phyloP scores from a whole-genome alignment of 1,139 yeast genomes.

The Tardiomyces blankii region DNA sequence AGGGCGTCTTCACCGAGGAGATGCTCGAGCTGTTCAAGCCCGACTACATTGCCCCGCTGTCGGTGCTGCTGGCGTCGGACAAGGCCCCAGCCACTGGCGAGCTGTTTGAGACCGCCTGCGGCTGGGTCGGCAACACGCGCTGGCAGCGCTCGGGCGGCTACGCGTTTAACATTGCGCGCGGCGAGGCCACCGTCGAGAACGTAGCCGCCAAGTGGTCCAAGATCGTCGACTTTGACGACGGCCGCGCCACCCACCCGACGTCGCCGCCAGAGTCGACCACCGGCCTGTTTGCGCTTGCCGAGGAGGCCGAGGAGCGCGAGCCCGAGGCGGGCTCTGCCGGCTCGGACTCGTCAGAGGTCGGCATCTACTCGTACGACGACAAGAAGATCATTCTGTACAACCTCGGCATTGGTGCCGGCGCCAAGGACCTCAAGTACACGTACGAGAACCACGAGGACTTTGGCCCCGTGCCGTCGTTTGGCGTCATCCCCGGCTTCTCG shows the following conservation, averaged over 20 bases:
- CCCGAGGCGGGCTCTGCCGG: conserved; percentile 43
- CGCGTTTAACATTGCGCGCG: conserved; percentile 41
- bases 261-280: conserved; percentile 67
- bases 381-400: conserved; percentile 78
- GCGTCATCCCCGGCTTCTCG: conserved; percentile 65
- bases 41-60: conserved; percentile 81
- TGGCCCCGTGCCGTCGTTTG: conserved; percentile 87
- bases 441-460: conserved; percentile 73
- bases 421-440: conserved; percentile 64
- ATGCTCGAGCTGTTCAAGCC: conserved; percentile 74
- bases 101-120: conserved; percentile 70
- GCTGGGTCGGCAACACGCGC: conserved; percentile 92
- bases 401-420: conserved; percentile 78
- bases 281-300: conserved; percentile 62
- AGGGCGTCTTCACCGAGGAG: conserved; percentile 75
- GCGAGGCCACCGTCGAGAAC: conserved; percentile 53
- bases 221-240: conserved; percentile 52
- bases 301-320: conserved; percentile 30
- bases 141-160: conserved; percentile 92
- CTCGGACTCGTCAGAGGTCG: conserved; percentile 39
- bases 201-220: conserved; percentile 56
- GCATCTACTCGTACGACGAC: conserved; percentile 44
- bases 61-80: conserved; percentile 66
- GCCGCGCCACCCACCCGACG: conserved; percentile 45
- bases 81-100: conserved; percentile 61